Evolutionary conservation across 2,329 filamentous ascomycete species (phyloP).

Genomic region (Cladosporium sp.): DNA sequence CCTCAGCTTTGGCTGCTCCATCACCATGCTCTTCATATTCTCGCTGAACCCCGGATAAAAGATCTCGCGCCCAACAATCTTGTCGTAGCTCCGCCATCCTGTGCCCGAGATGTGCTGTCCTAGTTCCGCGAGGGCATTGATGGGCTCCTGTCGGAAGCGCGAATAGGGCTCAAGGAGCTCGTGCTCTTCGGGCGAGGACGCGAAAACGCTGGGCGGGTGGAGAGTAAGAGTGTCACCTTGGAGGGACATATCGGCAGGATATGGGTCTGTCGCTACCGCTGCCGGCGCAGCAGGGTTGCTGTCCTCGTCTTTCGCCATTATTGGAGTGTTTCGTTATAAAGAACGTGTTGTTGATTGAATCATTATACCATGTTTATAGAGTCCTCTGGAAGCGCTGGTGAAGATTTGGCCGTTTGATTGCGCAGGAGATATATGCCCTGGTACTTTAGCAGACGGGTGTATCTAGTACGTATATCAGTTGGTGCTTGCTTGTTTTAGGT

Average conservation of each 20-base stretch:
- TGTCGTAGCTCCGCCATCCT: constrained; percentile 92
- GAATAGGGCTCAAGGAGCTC: constrained; percentile 78
- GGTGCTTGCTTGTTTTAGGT: no score
- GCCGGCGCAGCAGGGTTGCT: neutral
- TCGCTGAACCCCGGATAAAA: constrained; percentile 92
- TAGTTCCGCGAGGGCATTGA: constrained; percentile 86
- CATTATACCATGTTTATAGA: neutral
- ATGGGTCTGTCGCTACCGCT: neutral
- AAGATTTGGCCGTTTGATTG: neutral
- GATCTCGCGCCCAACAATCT: constrained; percentile 83
- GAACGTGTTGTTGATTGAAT: neutral
- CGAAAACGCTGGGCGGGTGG: constrained; percentile 40
- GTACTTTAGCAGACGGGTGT: no score
- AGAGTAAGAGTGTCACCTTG: constrained; percentile 42
- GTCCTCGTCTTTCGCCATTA: neutral
- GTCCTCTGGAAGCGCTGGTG: neutral
- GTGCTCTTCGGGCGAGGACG: constrained; percentile 47
- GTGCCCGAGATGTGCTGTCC: constrained; percentile 88
- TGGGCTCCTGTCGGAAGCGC: constrained; percentile 70
- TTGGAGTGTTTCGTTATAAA: neutral
- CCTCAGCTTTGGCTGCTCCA: constrained; percentile 71
- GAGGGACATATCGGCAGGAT: constrained; percentile 44
- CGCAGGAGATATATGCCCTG: neutral
- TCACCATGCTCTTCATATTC: constrained; percentile 74
- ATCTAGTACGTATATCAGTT: neutral